A percentile compares a stretch with the other conserved stretches of the same genome.
Conservation (phyloP, 257 asterid species). For the Solanum clarkiae region DNA sequence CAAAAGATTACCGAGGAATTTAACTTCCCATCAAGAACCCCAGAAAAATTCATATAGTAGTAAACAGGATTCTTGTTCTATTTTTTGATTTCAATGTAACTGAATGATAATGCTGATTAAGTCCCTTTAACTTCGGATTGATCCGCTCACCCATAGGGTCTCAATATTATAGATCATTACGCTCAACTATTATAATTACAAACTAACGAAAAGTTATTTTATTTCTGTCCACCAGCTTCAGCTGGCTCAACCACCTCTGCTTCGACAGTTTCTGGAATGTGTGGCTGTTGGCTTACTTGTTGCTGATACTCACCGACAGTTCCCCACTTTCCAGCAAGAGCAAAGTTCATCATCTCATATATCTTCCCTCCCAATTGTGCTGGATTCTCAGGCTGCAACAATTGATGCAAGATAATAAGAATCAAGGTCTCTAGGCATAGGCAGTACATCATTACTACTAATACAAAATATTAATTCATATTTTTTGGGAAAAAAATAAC, state of each 20-base stretch:
- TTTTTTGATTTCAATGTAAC: background rate
- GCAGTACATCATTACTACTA: background rate
- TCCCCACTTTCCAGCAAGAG: slow-evolving; percentile 72
- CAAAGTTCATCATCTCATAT: slow-evolving; percentile 92
- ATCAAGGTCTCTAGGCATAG: background rate
- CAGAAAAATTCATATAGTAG: background rate
- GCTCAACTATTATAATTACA: background rate
- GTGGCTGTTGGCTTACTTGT: slow-evolving; percentile 14
- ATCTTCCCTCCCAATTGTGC: slow-evolving; percentile 93
- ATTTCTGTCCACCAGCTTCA: slow-evolving; percentile 46
- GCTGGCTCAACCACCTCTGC: slow-evolving; percentile 76
- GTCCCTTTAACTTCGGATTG: background rate
- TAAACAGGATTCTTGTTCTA: background rate
- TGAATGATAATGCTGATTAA: background rate
- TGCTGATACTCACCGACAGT: slow-evolving; percentile 17
- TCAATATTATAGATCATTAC: background rate
- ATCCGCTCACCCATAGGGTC: background rate
- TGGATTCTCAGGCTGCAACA: slow-evolving; percentile 84
- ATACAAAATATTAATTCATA: background rate
- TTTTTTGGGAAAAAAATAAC: background rate
- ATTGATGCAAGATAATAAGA: background rate
- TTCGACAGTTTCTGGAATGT: slow-evolving; percentile 37
- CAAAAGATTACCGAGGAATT: background rate
- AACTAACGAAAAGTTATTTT: background rate
- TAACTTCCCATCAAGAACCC: background rate